Evolutionary conservation across 2,329 filamentous ascomycete genomes (phyloP), one percentile per base, ranked within the genome.

Genomic region (Alternaria tenuissima): DNA sequence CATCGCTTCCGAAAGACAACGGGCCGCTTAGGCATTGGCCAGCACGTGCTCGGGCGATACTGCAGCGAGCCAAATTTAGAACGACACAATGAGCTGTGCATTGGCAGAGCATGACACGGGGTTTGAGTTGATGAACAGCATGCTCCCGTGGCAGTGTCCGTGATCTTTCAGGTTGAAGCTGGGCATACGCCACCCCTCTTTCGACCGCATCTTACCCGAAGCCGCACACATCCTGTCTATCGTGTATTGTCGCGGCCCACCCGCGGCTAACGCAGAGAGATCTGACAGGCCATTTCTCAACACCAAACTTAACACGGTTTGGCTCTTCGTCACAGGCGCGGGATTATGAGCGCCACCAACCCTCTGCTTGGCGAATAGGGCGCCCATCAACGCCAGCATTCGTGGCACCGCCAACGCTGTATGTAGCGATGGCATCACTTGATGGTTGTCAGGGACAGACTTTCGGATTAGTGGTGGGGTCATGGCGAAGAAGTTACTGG

Each of bases 311-410:
- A 64, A 71, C 61, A 28, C 42, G 69, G 68, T 53, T 66, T 69
- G 63, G 70, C 59, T 26, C 52, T 48, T 67, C 51, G 58, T 64
- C 59, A 65, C 69, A 70, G 67, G 64, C 63, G 65, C 65, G 60
- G 62, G 62, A 57, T 64, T 66, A 55, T 59, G 63, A 63, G 65
- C 66, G 73, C 73, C 73, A 73, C 72, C 70, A 76, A 72, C 71
- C 63, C 63, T 36, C 59, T 69, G 62, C 57, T 67, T 67, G 64
- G 60, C 55, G 59, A 61, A 58, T 57, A 53, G 38, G 48, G 60
- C 52, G 39, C 56, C 52, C 62, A 64, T 64, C 66, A 63, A 59
- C 60, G 55, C 61, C 59, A 55, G 56, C 58, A 42, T 42, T 46
- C 61, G 56, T 65, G 63, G 58, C 67, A 54, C 55, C 52, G 41